Base-by-base conservation (phyloP, 148 eudicot genomes). In the Bassia scoparia region DNA sequence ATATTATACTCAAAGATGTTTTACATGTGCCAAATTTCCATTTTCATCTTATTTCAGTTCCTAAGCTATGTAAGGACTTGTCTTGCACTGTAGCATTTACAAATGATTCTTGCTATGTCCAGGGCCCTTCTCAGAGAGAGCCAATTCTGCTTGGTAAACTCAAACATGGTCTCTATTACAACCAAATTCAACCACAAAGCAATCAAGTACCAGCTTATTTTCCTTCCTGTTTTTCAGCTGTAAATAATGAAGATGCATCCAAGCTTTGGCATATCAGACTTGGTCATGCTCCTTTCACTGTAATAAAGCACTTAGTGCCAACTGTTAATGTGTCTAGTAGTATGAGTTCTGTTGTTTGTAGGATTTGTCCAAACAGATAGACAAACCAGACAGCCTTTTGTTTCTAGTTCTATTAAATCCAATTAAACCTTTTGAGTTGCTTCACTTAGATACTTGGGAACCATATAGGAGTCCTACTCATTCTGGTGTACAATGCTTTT, bases 291-390 rank as follows among this genome's bases (percentile, higher is more conserved):
- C 61, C 61, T 9, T 56, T 56, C 9, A 2, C 2, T 2, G 9
- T n/a, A 0, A 8, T 56, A 1, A 10, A 26, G 1, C 24, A 9
- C 10, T 0, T 56, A 24, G 1, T 4, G 7, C 30, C 2, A 0
- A 10, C 0, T 1, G 3, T 23, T 0, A 24, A 26, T 1, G 8
- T 21, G 0, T 24, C 24, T 1, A 1, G 31, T 0, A 1, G 13
- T 3, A 1, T 7, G 5, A 20, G 3, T 1, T 8, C 15, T 29
- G 2, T 2, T 13, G 1, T 59, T 0, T 59, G 63, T 15, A 21
- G 14, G 3, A 30, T 59, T 2, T 59, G 21, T 59, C 63, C 63
- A 11, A 4, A n/a, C 4, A 4, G 63, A 34, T 15, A 59, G 34
- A 6, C 63, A 59, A 4, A 27, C 17, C 29, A 59, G 34, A 30